Evolutionary conservation across 345 rosid genomes (phyloP).

Genomic region (Eucalyptus albens): DNA sequence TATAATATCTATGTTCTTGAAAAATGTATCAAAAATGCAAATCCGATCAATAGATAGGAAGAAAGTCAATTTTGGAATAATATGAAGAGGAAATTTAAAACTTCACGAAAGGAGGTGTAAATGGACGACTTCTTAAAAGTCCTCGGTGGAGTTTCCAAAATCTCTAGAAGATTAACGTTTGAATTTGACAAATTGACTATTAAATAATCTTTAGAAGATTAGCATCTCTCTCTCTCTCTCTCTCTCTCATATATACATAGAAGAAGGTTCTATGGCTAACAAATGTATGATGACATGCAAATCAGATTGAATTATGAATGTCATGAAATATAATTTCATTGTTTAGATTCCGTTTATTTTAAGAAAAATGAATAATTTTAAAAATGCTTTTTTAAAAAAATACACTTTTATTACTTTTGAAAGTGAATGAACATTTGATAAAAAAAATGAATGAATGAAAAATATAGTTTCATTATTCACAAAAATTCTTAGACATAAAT

Average conservation of each 20-base stretch:
- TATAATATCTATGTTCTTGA: neutral
- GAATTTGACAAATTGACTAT: neutral
- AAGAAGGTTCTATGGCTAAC: neutral
- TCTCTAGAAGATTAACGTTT: neutral
- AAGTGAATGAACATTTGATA: neutral
- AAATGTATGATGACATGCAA: neutral
- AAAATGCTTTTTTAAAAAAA: too few species aligned
- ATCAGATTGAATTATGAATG: neutral
- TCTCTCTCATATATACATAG: neutral
- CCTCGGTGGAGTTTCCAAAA: neutral
- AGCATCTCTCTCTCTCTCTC: neutral
- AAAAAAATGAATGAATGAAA: neutral
- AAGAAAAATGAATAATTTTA: rapidly evolving
- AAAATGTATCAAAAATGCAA: neutral
- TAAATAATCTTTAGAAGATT: neutral
- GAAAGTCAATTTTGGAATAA: neutral
- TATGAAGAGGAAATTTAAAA: neutral
- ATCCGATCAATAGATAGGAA: neutral
- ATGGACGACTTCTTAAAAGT: neutral
- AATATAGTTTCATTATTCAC: neutral
- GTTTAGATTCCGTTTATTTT: rapidly evolving
- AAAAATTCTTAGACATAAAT: neutral
- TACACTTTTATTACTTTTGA: rapidly evolving
- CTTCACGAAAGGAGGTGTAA: neutral
- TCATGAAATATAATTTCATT: neutral